Evolutionary conservation across 148 eudicot species (phyloP), one percentile per base, ranked within the genome.

Genomic region (Rhododendron kiyosumense): DNA sequence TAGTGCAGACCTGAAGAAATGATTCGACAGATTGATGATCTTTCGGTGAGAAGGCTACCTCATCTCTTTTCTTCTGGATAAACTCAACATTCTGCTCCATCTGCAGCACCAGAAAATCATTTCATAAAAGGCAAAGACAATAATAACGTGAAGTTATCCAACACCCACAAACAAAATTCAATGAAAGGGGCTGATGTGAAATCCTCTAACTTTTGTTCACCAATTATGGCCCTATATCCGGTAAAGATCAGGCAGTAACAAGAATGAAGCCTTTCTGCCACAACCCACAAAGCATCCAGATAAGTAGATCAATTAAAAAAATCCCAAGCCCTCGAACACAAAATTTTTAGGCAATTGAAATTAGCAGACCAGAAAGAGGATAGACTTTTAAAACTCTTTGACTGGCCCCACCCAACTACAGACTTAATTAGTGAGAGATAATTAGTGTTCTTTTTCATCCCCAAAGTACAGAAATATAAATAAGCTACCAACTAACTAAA

Each of bases 31-130:
- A 90, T 84, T 90, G 93, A 81, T 92, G 93, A 87, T 95, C 98
- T 73, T 88, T 91, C 20, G 98, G 99, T 65, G 98, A 93, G 89
- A 93, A 97, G 74, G 98, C 87, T 13, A 93, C 96, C 36, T 91
- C 94, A 45, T 94, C 98, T 91, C 99, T 93, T 88, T 92, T 97
- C 86, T 88, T 94, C 89, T 93, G 93, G 92, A 97, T 94, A 85
- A 92, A 97, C 5, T 93, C 98, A 79, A 94, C 88, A 89, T 97
- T 97, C 91, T 91, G 92, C 92, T 95, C 98, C 76, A 94, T 94
- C 99, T 97, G 90, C 81, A 86, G 59, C 5, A n/a, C 32, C 86
- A 77, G 63, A 85, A 22, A 82, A 82, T 63, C 13, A 9, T 61
- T 36, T 59, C 61, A 74, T 30, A 30, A 12, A 71, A 71, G 36